Evolutionary conservation across 768 basidiomycete genomes (phyloP), one percentile per base, ranked within the genome.

Genomic region (Lactifluus rugatus): DNA sequence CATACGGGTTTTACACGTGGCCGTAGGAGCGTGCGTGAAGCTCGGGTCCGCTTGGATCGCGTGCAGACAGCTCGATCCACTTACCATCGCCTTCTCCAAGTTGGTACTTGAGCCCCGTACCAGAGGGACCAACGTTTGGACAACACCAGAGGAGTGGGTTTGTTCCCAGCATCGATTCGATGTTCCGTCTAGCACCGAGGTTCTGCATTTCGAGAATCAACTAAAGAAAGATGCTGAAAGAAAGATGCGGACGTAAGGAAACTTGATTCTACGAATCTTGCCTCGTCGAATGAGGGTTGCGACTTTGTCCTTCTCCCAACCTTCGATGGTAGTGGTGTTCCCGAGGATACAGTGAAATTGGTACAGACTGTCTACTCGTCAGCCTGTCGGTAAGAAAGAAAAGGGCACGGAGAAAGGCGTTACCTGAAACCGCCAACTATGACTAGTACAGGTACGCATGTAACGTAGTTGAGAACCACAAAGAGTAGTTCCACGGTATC

Each of bases 251-350:
- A 58, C 57, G 6, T 97, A 98, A 54, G 95, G 96, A 68, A 93
- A 98, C 70, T 88, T 92, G 65, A 94, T 88, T 72, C 93, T 87
- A 51, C 78, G 81, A 57, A 97, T 86, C 70, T 88, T 90, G 5
- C 94, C 95, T 57, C 86, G 76, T 19, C 87, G 81, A 51, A 90
- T 82, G 64, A 99, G 78, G 0, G 82, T 87, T 5, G 93, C 87
- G 1, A 83, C 92, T 71, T 88, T 94, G 67, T 98, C 93, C 72
- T 98, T 98, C 71, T 99, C 96, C 90, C 91, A 95, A 0, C 88
- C 84, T 73, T 99, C 96, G 50, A 99, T 97, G 0, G 96, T 98
- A 0, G 95, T 99, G 2, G 85, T 83, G 70, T 99, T 99, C 10
- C 78, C 78, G 6, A 79, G 65, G 26, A 97, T 70, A 50, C 80